Evolutionary conservation across 371 early-diverging fungal species (phyloP).

Genomic region (Circinella minor): DNA sequence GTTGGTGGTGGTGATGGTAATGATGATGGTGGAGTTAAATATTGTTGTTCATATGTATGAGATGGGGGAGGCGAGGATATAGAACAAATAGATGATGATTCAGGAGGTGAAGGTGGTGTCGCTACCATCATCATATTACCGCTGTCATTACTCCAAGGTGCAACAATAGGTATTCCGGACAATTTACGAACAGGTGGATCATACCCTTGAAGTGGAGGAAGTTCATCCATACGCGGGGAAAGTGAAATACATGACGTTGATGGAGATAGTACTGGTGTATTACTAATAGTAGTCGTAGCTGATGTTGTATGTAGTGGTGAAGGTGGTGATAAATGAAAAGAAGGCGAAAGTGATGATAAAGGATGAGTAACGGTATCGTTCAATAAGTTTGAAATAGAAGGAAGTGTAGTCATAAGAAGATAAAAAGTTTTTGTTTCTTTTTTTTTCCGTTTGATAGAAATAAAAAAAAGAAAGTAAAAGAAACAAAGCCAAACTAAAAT

Average conservation of each 20-base stretch:
- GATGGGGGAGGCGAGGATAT: not conserved
- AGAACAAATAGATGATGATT: not conserved
- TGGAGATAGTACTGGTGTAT: constrained; percentile 13
- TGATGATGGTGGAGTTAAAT: constrained; percentile 13
- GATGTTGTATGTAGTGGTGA: not conserved
- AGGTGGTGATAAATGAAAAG: constrained; percentile 19
- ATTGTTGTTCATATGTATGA: constrained; percentile 4
- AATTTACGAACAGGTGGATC: constrained; percentile 18
- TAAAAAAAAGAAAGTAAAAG: constrained; percentile 14
- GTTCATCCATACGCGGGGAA: constrained; percentile 20
- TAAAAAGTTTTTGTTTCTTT: not conserved
- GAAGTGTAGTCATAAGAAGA: constrained; percentile 24
- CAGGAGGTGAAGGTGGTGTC: constrained; percentile 10
- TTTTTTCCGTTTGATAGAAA: not conserved
- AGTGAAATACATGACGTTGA: constrained; percentile 14
- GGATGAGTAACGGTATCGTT: constrained; percentile 17
- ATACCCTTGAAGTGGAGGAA: constrained; percentile 21
- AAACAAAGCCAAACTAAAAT: constrained; percentile 3
- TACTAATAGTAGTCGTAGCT: not conserved
- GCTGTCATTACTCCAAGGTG: constrained; percentile 16
- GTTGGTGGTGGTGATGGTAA: constrained; percentile 14
- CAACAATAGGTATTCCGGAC: constrained; percentile 1
- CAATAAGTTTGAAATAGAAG: constrained; percentile 36
- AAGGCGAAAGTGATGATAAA: constrained; percentile 9
- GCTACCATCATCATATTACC: not conserved